phyloP scores from a whole-genome alignment of 1,284 basidiomycete genomes.

The Tilletia walkeri region DNA sequence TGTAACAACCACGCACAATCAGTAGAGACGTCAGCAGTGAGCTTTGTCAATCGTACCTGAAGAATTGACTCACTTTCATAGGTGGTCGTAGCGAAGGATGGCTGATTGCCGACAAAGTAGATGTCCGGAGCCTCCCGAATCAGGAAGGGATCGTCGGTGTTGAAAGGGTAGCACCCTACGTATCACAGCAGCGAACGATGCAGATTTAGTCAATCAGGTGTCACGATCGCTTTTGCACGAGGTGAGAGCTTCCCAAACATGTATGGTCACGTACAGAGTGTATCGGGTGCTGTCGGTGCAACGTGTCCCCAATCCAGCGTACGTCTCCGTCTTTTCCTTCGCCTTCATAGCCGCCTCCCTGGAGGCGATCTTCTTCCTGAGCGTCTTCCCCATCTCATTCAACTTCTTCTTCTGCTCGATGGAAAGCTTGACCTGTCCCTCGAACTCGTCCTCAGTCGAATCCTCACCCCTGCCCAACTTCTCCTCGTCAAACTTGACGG shows the following conservation, averaged over 20 bases:
- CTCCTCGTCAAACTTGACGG: no score
- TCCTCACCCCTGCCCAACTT: no score
- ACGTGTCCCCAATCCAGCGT: slow-evolving; percentile 92
- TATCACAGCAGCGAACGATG: neutral
- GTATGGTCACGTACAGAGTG: slow-evolving; percentile 65
- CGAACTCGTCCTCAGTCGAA: no score
- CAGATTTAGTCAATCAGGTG: neutral
- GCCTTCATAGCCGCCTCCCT: no score
- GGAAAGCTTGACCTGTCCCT: no score
- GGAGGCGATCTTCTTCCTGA: no score
- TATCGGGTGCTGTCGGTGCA: slow-evolving; percentile 96
- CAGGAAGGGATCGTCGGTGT: slow-evolving; percentile 83
- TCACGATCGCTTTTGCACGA: neutral
- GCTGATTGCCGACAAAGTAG: slow-evolving; percentile 90
- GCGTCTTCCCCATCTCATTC: no score
- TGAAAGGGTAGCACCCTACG: slow-evolving; percentile 88
- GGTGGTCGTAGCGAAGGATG: slow-evolving; percentile 59
- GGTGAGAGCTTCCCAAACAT: neutral
- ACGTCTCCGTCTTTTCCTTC: slow-evolving; percentile 47
- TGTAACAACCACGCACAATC: no score
- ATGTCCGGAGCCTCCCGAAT: slow-evolving; percentile 79
- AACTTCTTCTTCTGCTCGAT: no score
- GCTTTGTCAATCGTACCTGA: slow-evolving; percentile 29
- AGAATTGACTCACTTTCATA: slow-evolving; percentile 59
- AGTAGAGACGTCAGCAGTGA: no score